These are phyloP conservation scores for Cyathus striatus DNA, from an alignment of 768 basidiomycete genomes.

Conservation along the genomic window DNA sequence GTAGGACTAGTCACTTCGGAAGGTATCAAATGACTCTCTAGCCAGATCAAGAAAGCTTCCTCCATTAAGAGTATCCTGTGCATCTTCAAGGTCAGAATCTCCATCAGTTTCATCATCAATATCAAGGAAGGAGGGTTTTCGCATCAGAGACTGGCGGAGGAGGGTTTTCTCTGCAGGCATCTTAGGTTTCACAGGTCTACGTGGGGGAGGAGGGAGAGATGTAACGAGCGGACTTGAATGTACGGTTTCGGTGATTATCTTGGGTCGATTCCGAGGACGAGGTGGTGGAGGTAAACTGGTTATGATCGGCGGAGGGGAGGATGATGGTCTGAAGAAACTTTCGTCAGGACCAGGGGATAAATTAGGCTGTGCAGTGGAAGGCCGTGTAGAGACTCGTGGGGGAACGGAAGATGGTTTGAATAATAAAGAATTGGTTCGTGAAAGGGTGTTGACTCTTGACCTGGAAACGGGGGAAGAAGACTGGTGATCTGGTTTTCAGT, in stretches of 20 bases:
- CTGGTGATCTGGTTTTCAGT: no score
- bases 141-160: conserved; percentile 50
- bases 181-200: conserved; percentile 17
- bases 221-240: conserved; percentile 12
- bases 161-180: conserved; percentile 30
- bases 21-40: conserved; percentile 46
- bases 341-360: conserved; percentile 9
- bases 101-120: conserved; percentile 49
- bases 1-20: conserved; percentile 23
- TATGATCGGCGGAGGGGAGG: conserved; percentile 19
- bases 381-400: conserved; percentile 11
- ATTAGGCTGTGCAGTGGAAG: conserved; percentile 30
- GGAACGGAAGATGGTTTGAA: conserved; percentile 1
- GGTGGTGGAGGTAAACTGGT: conserved; percentile 55
- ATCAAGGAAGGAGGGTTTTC: conserved; percentile 70
- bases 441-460: conserved; percentile 3
- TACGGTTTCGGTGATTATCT: conserved; percentile 11
- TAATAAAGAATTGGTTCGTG: conserved; percentile 4
- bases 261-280: conserved; percentile 30
- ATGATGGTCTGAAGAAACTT: conserved; percentile 6
- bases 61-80: conserved; percentile 14
- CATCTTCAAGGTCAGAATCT: conserved; percentile 18
- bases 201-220: conserved; percentile 2
- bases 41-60: conserved; percentile 49
- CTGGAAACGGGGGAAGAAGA: no score